Evolutionary conservation across 352 stramenopile genomes (phyloP).

Genomic region (Phytophthora chlamydospora): DNA sequence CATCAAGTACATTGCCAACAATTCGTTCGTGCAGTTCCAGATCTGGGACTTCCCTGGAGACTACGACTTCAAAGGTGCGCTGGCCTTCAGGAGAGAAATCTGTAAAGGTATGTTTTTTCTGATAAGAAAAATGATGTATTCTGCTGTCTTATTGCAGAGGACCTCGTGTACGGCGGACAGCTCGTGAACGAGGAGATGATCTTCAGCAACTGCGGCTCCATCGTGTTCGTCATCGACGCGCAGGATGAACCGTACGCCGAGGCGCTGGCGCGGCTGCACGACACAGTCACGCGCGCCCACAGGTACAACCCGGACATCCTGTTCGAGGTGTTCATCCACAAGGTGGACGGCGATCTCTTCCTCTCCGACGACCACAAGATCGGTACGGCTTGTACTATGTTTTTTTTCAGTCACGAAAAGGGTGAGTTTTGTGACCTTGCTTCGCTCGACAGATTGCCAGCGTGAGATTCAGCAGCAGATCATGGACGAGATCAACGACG

Average conservation of each 20-base stretch:
- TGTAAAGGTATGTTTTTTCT: not conserved
- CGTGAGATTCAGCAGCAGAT: conserved; percentile 98
- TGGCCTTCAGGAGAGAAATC: too few relatives aligned
- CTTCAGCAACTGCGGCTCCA: conserved; percentile 90
- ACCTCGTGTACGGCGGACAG: conserved; percentile 88
- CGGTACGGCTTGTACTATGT: conserved; percentile 40
- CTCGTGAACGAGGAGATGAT: conserved; percentile 93
- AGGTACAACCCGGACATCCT: conserved; percentile 95
- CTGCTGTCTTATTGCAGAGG: conserved; percentile 41
- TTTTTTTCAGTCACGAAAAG: not conserved
- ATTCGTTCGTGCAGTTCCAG: conserved; percentile 97
- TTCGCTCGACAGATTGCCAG: conserved; percentile 87
- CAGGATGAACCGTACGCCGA: conserved; percentile 94
- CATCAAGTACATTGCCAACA: conserved; percentile 98
- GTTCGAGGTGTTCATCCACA: conserved; percentile 99
- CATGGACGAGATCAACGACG: conserved; percentile 95
- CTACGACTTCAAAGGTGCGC: conserved; percentile 85
- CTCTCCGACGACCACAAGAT: conserved; percentile 99
- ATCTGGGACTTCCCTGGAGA: conserved; percentile 99
- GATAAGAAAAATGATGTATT: not conserved
- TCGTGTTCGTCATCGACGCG: conserved; percentile 98
- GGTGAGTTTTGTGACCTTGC: not conserved
- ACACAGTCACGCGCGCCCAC: conserved; percentile 88
- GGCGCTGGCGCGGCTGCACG: conserved; percentile 85
- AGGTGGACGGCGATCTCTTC: conserved; percentile 98